Conservation (phyloP, 805 yeast genomes). For the Candida verbasci region DNA sequence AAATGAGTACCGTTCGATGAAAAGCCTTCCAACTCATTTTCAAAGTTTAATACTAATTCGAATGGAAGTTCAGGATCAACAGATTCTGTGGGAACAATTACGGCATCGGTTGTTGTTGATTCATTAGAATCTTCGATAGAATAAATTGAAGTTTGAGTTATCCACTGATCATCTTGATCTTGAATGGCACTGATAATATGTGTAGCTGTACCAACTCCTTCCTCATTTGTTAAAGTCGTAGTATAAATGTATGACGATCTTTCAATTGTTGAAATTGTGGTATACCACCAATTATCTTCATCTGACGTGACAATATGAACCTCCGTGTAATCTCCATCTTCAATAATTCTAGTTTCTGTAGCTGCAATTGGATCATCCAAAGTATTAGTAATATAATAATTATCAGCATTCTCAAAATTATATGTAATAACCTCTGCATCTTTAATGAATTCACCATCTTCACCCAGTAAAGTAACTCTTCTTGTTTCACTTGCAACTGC, state of each 20-base stretch:
- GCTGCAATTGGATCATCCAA: background rate
- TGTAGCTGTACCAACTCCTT: background rate
- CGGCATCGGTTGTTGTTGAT: background rate
- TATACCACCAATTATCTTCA: background rate
- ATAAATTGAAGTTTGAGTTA: background rate
- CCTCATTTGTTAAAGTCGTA: background rate
- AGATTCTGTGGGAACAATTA: background rate
- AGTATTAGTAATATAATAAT: background rate
- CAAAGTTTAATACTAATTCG: background rate
- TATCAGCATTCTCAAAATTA: background rate
- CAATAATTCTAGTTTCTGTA: background rate
- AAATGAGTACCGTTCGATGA: constrained; percentile 5
- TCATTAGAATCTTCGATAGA: too few species aligned
- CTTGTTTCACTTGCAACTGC: background rate
- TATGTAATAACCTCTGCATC: background rate
- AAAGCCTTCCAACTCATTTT: background rate
- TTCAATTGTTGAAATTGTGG: background rate
- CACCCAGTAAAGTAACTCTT: background rate
- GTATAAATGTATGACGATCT: background rate
- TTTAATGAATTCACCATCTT: background rate
- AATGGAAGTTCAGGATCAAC: background rate
- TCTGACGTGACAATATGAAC: background rate
- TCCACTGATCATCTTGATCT: background rate
- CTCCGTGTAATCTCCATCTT: background rate
- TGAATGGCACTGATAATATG: background rate